Evolutionary conservation across 2,329 filamentous ascomycete genomes (phyloP).

Genomic region (Eutypella sp.): DNA sequence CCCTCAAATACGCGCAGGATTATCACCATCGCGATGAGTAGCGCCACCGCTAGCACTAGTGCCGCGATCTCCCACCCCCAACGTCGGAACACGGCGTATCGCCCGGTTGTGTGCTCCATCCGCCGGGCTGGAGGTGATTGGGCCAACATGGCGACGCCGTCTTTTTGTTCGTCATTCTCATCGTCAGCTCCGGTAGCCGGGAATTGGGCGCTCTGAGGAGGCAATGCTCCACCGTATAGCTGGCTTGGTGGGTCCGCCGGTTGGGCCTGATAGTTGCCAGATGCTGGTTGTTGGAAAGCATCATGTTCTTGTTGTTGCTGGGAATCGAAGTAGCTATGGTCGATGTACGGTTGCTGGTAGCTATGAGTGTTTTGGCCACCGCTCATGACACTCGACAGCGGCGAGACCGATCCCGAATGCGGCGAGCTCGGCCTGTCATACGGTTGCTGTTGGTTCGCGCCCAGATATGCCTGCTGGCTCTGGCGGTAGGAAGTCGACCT

Average conservation of each 20-base stretch:
- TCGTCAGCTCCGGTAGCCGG: too few species aligned
- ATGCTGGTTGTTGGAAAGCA: too few species aligned
- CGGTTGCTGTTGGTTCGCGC: neutral
- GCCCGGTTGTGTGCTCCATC: too few species aligned
- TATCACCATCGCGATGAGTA: slow-evolving; percentile 1
- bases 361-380: neutral
- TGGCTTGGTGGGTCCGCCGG: too few species aligned
- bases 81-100: neutral
- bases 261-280: too few species aligned
- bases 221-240: too few species aligned
- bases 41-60: neutral
- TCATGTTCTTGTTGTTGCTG: too few species aligned
- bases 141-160: too few species aligned
- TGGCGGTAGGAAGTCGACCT: neutral
- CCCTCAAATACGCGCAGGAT: neutral
- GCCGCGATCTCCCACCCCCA: slow-evolving; percentile 1
- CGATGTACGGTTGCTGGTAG: neutral
- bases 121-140: too few species aligned
- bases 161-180: too few species aligned
- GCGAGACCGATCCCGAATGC: neutral
- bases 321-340: neutral
- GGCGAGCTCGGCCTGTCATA: too few species aligned
- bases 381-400: neutral
- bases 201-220: too few species aligned
- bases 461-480: neutral